Evolutionary conservation across 495 filamentous ascomycete genomes (phyloP).

Genomic region (Penicillium samsonianum): DNA sequence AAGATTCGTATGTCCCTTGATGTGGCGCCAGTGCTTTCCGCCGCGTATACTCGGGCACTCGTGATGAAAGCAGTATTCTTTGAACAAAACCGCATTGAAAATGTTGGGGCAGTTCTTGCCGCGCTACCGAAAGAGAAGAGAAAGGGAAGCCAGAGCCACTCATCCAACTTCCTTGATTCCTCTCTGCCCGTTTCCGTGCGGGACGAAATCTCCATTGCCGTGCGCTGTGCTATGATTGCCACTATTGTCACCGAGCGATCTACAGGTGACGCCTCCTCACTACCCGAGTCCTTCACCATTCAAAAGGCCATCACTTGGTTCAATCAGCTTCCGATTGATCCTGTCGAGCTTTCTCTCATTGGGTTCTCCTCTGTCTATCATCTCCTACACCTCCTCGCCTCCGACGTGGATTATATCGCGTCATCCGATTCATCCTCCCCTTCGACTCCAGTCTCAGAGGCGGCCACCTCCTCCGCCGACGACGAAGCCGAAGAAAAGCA

Average conservation of each 20-base stretch:
- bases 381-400: slow-evolving; percentile 59
- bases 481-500: slow-evolving; percentile 40
- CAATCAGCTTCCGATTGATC: slow-evolving; percentile 47
- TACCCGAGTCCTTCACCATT: slow-evolving; percentile 37
- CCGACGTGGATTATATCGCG: slow-evolving; percentile 53
- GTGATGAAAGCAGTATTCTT: slow-evolving; percentile 61
- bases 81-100: slow-evolving; percentile 44
- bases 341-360: slow-evolving; percentile 64
- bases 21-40: slow-evolving; percentile 77
- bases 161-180: slow-evolving; percentile 48
- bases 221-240: slow-evolving; percentile 80
- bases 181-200: slow-evolving; percentile 53
- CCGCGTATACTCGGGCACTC: slow-evolving; percentile 73
- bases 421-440: slow-evolving; percentile 41
- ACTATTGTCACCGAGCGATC: slow-evolving; percentile 57
- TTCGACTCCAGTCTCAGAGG: slow-evolving; percentile 23
- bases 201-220: slow-evolving; percentile 67
- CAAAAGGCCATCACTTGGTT: slow-evolving; percentile 48
- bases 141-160: slow-evolving; percentile 30
- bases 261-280: slow-evolving; percentile 38
- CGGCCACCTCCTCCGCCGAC: slow-evolving; percentile 28
- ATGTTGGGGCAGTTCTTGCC: slow-evolving; percentile 51
- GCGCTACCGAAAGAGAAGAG: slow-evolving; percentile 49
- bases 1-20: slow-evolving; percentile 68
- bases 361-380: slow-evolving; percentile 76